Conservation (phyloP, 306 rosid species). For the Prunus davidiana region DNA sequence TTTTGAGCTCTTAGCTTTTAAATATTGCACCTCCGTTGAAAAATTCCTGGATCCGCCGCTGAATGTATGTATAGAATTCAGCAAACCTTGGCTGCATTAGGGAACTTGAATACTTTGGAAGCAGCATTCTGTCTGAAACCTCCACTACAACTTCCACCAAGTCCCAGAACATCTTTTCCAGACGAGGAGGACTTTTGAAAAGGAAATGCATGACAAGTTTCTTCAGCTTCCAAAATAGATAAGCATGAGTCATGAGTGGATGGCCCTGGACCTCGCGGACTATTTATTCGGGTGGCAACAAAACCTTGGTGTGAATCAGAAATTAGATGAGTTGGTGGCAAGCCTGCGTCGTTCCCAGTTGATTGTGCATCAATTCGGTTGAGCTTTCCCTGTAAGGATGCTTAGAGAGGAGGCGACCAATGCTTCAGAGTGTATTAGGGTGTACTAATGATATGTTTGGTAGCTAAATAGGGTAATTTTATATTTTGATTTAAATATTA, state of each 20-base stretch:
- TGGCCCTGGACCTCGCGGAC: conserved; percentile 38
- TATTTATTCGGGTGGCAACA: conserved; percentile 32
- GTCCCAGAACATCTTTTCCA: conserved; percentile 36
- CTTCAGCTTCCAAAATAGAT: conserved; percentile 87
- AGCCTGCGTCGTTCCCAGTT: conserved; percentile 26
- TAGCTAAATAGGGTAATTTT: too few relatives aligned
- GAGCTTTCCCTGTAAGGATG: conserved; percentile 49
- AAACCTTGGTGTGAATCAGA: conserved; percentile 68
- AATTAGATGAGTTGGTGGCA: conserved; percentile 41
- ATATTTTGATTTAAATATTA: too few relatives aligned
- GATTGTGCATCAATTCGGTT: conserved; percentile 30
- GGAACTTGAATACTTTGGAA: conserved; percentile 44
- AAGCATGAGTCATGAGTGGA: conserved; percentile 41
- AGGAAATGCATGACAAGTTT: conserved; percentile 81
- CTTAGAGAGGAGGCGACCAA: conserved; percentile 61
- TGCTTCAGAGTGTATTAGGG: conserved; percentile 17
- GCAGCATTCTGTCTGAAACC: conserved; percentile 35
- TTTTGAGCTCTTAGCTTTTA: too few relatives aligned
- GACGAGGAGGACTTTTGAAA: conserved; percentile 39
- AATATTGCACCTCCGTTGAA: too few relatives aligned
- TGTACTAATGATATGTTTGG: too few relatives aligned
- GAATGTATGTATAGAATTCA: too few relatives aligned
- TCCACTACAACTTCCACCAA: conserved; percentile 29
- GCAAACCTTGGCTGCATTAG: conserved; percentile 51
- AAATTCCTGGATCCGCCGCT: too few relatives aligned